Base-by-base conservation (phyloP, 345 rosid species). In the Erucastrum elatum region DNA sequence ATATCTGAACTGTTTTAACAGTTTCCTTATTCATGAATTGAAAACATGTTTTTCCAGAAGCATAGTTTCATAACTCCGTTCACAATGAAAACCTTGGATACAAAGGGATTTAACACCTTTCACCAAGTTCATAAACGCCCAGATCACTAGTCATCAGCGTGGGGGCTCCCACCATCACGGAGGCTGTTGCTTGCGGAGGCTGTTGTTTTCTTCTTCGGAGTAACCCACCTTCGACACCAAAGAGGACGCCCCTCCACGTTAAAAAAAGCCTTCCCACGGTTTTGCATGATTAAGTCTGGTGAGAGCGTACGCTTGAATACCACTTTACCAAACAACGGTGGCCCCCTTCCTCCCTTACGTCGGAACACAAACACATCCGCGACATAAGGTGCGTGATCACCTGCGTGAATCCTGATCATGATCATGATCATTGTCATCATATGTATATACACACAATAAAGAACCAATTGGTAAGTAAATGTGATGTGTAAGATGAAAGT, bases 281-380 rank as follows among this genome's bases (percentile, higher is more conserved):
- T 7, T 0, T 46, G 41, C 69, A 76, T 3, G 31, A 69, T 49
- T 13, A 0, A 0, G 0, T 44, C 1, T 33, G 62, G 68, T 61
- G 60, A 61, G 1, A 0, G 0, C 0, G 30, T 0, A 17, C 0
- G 2, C 0, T 56, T 68, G 16, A 76, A 76, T 2, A 15, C 64
- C 29, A 76, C 69, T 21, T 61, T 76, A 0, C 80, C 80, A 25
- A 46, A 76, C 35, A 61, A 51, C 0, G 51, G 11, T 7, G 5
- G 29, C 29, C 61, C 27, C 61, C 25, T 51, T 51, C 12, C 61
- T 55, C 11, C 11, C 12, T 10, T 17, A 55, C 11, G 12, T 4
- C 0, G 9, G 61, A 7, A 13, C 5, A 76, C 69, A 7, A 1
- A n/a, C 13, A 61, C 69, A 0, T 33, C 3, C 6, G 49, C 55